Evolutionary conservation across 192 early-diverging fungal genomes (phyloP), one percentile per base, ranked within the genome.

Genomic region (Chytriomyces sp.): DNA sequence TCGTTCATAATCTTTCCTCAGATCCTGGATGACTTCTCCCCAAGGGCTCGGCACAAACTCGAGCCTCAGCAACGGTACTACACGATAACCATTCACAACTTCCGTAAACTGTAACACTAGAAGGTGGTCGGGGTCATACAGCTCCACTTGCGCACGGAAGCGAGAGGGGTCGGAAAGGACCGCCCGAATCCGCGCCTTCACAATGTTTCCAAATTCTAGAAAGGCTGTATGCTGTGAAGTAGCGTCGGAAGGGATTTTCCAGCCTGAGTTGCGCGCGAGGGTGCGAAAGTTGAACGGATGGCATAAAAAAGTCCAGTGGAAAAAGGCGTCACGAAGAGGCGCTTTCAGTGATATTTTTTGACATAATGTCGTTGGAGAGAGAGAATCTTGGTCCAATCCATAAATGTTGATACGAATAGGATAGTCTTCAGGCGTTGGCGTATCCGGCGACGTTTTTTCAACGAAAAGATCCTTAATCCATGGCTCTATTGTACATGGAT

Each of bases 251-350:
- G 52, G 40, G 1, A 72, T 33, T 14, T 59, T 64, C 78, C 78
- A 80, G 22, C 75, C 75, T 34, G 52, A 55, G 12, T 39, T n/a
- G 26, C 30, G 38, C 8, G 55, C 78, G 58, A 80, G 40, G 6
- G 74, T 64, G 2, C 75, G 34, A 44, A 81, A 75, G 55, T 74
- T 81, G 64, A 77, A 81, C 32, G 56, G 73, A 12, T 68, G 57
- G 61, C 67, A 75, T 2, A 39, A 36, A 33, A 70, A 72, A 4
- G 54, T 69, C 73, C 73, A 81, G 39, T 77, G 72, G n/a, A 74
- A 71, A 41, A 81, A 77, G 10, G 73, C 68, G 60, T 81, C 76
- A 6, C 30, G 32, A 31, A 59, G 12, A 2, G 64, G 69, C 17
- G 74, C 32, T 10, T 61, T 70, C 2, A 81, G 49, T 6, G 49